phyloP scores from a whole-genome alignment of 305 asterid genomes.

The Solanum hybrid region DNA sequence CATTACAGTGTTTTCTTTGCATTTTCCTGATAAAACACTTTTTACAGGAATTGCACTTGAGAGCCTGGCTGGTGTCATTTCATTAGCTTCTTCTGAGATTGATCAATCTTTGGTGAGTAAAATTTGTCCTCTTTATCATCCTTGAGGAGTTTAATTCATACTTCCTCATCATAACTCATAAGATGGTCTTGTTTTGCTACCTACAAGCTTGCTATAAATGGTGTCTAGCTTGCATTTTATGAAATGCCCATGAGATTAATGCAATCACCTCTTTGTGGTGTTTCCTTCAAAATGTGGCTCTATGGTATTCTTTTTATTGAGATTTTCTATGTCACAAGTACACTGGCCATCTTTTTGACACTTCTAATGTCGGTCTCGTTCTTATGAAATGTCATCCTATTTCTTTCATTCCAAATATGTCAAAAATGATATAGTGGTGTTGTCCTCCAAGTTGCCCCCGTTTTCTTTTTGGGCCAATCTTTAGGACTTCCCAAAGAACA shows the following conservation, averaged over 20 bases:
- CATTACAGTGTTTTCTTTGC: not conserved
- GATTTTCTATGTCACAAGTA: not conserved
- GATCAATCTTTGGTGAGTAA: conserved; percentile 64
- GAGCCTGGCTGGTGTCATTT: conserved; percentile 77
- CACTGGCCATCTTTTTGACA: not conserved
- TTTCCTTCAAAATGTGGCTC: not conserved
- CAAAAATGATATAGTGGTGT: not conserved
- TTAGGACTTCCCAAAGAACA: not conserved
- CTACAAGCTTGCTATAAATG: not conserved
- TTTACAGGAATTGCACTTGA: conserved; percentile 78
- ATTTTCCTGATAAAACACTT: conserved; percentile 2
- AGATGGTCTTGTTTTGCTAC: not conserved
- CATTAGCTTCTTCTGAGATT: conserved; percentile 65
- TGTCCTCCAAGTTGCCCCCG: not conserved
- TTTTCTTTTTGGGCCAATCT: not conserved
- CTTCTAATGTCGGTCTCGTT: not conserved
- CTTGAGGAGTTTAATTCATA: not conserved
- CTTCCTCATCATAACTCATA: not conserved
- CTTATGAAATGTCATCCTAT: not conserved
- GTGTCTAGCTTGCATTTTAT: not conserved
- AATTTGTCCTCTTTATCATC: not conserved
- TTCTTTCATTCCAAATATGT: not conserved
- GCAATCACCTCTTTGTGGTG: not conserved
- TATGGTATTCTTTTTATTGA: not conserved
- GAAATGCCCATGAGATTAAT: not conserved